Percentiles rank a stretch among this genome's conserved stretches.
phyloP scores from a whole-genome alignment of 2,329 filamentous ascomycete species.

The Ramichloridium luteum region DNA sequence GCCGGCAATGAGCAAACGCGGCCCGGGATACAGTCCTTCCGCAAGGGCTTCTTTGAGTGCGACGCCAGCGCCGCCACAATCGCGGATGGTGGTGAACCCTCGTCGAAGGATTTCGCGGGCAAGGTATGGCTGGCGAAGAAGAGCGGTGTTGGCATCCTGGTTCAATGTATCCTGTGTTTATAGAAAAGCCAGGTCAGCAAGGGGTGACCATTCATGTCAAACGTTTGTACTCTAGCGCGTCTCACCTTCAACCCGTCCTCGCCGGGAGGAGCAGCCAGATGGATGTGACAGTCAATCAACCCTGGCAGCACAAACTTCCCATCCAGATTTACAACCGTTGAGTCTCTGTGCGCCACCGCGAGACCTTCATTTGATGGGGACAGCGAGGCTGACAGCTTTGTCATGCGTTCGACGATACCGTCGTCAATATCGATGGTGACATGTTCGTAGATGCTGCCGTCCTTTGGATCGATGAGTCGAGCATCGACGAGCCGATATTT shows the following conservation, averaged over 20 bases:
- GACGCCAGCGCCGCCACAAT: constrained; percentile 45
- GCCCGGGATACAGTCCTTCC: constrained; percentile 44
- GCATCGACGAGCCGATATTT: constrained; percentile 15
- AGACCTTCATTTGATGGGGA: constrained; percentile 20
- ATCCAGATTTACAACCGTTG: constrained; percentile 28
- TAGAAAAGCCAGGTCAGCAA: neutral
- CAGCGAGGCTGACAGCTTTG: constrained; percentile 14
- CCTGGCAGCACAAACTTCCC: constrained; percentile 39
- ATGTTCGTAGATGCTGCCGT: constrained; percentile 20
- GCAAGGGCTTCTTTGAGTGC: constrained; percentile 45
- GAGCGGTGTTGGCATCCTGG: constrained; percentile 27
- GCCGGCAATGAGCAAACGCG: constrained; percentile 43
- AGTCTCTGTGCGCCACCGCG: constrained; percentile 17
- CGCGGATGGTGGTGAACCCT: constrained; percentile 48
- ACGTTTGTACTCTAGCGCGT: no score
- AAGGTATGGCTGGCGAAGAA: constrained; percentile 38
- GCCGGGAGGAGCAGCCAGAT: constrained; percentile 36
- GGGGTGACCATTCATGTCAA: no score
- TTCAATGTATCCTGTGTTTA: constrained; percentile 21
- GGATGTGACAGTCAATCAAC: constrained; percentile 42
- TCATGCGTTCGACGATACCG: constrained; percentile 20
- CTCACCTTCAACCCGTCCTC: constrained; percentile 23
- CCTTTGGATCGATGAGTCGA: constrained; percentile 21
- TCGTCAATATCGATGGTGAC: constrained; percentile 22
- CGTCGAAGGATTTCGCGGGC: constrained; percentile 40